A percentile compares a stretch with the other conserved stretches of the same genome.
Evolutionary conservation across 1,284 basidiomycete species (phyloP).

Genomic region (Cerrena zonata): DNA sequence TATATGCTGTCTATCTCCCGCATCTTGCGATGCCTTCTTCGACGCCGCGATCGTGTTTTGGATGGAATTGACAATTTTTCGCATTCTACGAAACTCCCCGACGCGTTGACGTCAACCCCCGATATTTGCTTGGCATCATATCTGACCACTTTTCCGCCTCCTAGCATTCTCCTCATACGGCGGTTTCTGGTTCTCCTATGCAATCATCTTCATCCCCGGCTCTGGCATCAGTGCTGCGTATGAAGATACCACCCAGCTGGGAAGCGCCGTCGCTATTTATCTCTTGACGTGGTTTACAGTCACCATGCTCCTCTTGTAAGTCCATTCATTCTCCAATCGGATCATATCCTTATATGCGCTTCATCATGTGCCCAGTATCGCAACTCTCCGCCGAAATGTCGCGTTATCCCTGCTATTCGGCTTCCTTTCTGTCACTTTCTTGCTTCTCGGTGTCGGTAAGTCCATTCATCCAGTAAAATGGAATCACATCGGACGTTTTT

Average conservation of each 20-base stretch:
- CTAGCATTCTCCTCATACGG: slow-evolving; percentile 78
- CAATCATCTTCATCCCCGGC: slow-evolving; percentile 58
- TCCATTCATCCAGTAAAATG: too few species aligned
- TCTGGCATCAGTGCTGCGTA: slow-evolving; percentile 56
- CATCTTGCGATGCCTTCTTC: too few species aligned
- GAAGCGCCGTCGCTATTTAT: slow-evolving; percentile 60
- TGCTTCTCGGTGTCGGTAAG: slow-evolving; percentile 47
- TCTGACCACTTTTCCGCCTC: too few species aligned
- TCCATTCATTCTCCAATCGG: slow-evolving; percentile 12
- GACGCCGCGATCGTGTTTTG: too few species aligned
- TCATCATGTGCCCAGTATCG: slow-evolving; percentile 40
- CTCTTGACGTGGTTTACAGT: slow-evolving; percentile 68
- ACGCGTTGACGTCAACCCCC: too few species aligned
- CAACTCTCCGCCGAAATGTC: slow-evolving; percentile 59
- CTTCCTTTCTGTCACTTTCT: slow-evolving; percentile 63
- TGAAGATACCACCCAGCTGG: slow-evolving; percentile 38
- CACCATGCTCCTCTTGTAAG: slow-evolving; percentile 58
- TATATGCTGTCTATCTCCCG: too few species aligned
- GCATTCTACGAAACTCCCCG: too few species aligned
- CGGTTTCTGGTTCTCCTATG: slow-evolving; percentile 80
- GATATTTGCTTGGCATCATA: too few species aligned
- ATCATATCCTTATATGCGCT: slow-evolving; percentile 2
- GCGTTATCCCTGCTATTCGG: slow-evolving; percentile 68
- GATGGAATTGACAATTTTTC: too few species aligned
- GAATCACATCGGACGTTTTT: slow-evolving; percentile 17